phyloP scores from a whole-genome alignment of 306 rosid species.

The Prunus armeniaca region DNA sequence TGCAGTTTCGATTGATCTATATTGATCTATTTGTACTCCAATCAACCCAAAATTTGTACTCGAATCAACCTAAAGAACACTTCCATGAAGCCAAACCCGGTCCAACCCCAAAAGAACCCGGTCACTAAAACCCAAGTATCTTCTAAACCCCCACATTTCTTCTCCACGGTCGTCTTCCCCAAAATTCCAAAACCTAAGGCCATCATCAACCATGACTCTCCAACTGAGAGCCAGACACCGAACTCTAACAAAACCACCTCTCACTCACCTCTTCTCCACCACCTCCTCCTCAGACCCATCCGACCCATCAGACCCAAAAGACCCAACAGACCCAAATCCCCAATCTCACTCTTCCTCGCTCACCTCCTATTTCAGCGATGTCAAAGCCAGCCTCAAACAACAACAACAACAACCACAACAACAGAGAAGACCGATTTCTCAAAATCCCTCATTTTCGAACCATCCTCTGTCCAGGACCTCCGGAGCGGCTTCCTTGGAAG shows the following conservation, averaged over 20 bases:
- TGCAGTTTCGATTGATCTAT: too few species aligned
- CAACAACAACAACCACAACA: not conserved
- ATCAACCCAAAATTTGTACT: too few species aligned
- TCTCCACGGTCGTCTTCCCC: slow-evolving; percentile 1
- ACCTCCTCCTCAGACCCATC: slow-evolving; percentile 19
- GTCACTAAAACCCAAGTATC: not conserved
- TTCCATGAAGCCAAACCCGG: not conserved
- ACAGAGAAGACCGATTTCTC: not conserved
- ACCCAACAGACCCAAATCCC: slow-evolving; percentile 24
- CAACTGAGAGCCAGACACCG: slow-evolving; percentile 33
- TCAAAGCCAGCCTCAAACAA: slow-evolving; percentile 36
- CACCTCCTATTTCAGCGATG: slow-evolving; percentile 36
- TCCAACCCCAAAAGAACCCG: not conserved
- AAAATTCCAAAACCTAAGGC: not conserved
- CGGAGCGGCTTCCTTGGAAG: slow-evolving; percentile 10
- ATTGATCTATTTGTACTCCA: too few species aligned
- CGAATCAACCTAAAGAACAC: not conserved
- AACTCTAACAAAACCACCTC: slow-evolving; percentile 27
- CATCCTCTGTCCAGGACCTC: slow-evolving; percentile 9
- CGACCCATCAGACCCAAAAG: not conserved
- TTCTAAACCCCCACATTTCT: slow-evolving; percentile 4
- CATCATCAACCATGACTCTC: slow-evolving; percentile 41
- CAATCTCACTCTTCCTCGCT: slow-evolving; percentile 14
- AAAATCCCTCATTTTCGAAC: not conserved
- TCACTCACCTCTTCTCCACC: slow-evolving; percentile 44